Evolutionary conservation across 1,284 basidiomycete species (phyloP).

Genomic region (Thecaphora frezii): DNA sequence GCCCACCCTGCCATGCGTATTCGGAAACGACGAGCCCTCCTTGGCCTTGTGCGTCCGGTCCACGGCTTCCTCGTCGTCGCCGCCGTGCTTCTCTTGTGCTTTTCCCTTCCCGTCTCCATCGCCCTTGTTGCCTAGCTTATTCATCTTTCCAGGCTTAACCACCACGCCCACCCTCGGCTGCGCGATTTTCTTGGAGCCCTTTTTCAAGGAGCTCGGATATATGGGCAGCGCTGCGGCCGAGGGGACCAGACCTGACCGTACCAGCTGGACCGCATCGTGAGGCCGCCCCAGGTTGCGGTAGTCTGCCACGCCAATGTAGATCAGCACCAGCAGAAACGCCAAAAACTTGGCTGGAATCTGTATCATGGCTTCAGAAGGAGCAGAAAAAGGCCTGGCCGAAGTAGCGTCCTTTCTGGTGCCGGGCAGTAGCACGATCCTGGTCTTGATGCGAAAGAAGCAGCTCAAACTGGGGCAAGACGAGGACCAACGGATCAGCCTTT

Average conservation of each 20-base stretch:
- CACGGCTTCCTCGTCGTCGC: no score
- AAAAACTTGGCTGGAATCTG: constrained; percentile 26
- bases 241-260: background rate
- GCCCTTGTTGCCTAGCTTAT: background rate
- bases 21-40: constrained; percentile 6
- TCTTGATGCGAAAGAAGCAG: no score
- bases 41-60: background rate
- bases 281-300: background rate
- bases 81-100: background rate
- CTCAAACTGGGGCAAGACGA: no score
- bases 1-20: constrained; percentile 12
- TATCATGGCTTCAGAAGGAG: constrained; percentile 21
- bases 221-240: background rate
- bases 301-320: constrained; percentile 36
- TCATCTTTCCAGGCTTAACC: constrained; percentile 7
- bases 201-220: no score
- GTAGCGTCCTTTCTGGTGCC: no score
- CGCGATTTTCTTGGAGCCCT: background rate
- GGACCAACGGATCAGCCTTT: no score
- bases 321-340: constrained; percentile 36
- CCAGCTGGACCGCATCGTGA: background rate
- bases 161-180: constrained; percentile 41
- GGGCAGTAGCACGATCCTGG: no score
- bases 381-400: background rate
- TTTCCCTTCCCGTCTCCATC: background rate